Evolutionary conservation across 2,329 filamentous ascomycete genomes (phyloP), one percentile per base, ranked within the genome.

Genomic region (Arthrobotrys pseudoclavata): DNA sequence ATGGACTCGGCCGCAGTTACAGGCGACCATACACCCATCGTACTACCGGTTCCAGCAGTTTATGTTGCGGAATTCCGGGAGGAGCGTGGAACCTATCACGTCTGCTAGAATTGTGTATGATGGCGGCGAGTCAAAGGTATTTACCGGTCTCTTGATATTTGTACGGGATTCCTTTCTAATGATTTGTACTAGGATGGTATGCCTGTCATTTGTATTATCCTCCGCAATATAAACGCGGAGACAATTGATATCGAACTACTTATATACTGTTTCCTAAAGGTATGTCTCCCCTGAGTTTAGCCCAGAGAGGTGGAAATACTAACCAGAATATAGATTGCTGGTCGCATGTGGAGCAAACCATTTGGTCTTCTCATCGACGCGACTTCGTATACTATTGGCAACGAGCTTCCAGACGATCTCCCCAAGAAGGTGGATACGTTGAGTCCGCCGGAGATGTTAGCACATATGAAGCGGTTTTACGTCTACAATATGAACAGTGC

Each of bases 401-500:
- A 88, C 69, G 90, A 91, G 79, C 87, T 89, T 12, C 88, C 88
- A 77, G 90, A 92, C 81, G 88, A 89, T 18, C 83, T 91, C 1
- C 90, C 91, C 81, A 88, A 87, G 66, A 79, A 90, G 87, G 80
- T 84, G 91, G 7, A 89, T 81, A 83, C 87, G 10, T 85, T 92
- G 2, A 89, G 88, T 2, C 90, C 90, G 0, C 85, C 86, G 0
- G 90, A 92, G 80, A 82, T 91, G 52, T 86, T 87, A 1, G 86
- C 85, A 63, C 88, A 90, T 75, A 84, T 91, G 3, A 85, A 87
- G 0, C 86, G 89, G 42, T 86, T 91, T 47, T 92, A 91, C 79
- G 86, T 92, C 15, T 91, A 92, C 83, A 92, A 92, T 81, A 91
- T 91, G 89, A 92, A 92, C 80, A 91, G 88, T 81, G 87, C 89